Percentiles rank a stretch among this genome's conserved stretches.
Evolutionary conservation across 305 asterid genomes (phyloP).

Genomic region (Fraxinus angustifolia): DNA sequence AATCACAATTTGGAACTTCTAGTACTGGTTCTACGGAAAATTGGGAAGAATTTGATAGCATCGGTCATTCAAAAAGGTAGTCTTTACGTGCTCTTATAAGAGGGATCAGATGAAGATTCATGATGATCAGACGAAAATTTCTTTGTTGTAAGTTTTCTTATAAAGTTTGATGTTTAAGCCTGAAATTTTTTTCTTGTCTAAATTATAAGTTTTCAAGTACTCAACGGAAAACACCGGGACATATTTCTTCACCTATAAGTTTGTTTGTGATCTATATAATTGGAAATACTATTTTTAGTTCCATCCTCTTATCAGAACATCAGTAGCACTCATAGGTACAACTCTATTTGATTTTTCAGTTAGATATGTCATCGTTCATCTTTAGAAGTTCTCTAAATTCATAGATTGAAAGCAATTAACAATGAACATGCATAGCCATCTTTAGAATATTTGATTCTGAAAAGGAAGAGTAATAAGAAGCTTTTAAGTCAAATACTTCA

Average conservation of each 20-base stretch:
- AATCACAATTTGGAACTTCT: slow-evolving; percentile 4
- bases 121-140: background rate
- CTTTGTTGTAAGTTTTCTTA: background rate
- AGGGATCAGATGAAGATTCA: slow-evolving; percentile 11
- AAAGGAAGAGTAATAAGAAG: background rate
- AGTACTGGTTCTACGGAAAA: slow-evolving; percentile 18
- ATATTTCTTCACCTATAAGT: background rate
- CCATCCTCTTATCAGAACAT: background rate
- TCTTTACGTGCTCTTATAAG: background rate
- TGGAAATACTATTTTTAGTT: background rate
- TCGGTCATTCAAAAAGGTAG: slow-evolving; percentile 17
- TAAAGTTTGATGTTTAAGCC: background rate
- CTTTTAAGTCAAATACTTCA: background rate
- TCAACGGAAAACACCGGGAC: background rate
- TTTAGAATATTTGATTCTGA: background rate
- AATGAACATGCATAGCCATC: background rate
- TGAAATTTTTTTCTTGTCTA: background rate
- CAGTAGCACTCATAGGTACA: background rate
- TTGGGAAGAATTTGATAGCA: slow-evolving; percentile 26
- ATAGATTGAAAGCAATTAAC: background rate
- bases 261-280: background rate
- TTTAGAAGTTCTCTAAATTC: background rate
- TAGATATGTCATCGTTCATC: background rate
- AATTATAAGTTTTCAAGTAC: background rate
- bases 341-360: background rate